Evolutionary conservation across 306 rosid genomes (phyloP), one percentile per base, ranked within the genome.

Genomic region (Oemleria cerasiformis): DNA sequence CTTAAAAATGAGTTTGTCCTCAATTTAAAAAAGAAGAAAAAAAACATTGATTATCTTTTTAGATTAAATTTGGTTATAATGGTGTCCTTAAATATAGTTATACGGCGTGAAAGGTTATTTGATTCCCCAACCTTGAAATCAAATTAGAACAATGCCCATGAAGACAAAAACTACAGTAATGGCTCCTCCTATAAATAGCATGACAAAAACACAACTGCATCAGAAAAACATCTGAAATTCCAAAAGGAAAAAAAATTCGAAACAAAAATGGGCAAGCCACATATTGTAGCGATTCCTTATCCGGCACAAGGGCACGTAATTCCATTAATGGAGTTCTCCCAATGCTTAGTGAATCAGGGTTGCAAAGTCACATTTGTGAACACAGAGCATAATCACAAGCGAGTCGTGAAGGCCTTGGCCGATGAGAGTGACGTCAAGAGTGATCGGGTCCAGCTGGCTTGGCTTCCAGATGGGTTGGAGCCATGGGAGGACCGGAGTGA

Each of bases 271-370:
- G 59, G 65, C 4, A 77, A n/a, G 3, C 69, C 72, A n/a, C 92
- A 85, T 53, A 73, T 84, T 13, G 20, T 86, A n/a, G 89, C 78
- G 49, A 21, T 88, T 19, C 95, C 95, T 73, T 84, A 65, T 67
- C 90, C 92, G 3, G 96, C 69, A 34, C 97, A 88, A 85, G 97
- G 97, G 30, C 97, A 91, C 80, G 91, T 87, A 67, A 82, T 85
- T 72, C 96, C 96, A 16, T 43, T 91, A 17, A 82, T 88, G 83
- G 89, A 87, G 47, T 25, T 88, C 19, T 86, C 86, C 0, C 71
- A 77, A 34, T 17, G 76, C 84, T 75, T 91, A 41, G 84, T 25
- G 19, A 71, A 80, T 55, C 83, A 87, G 0, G 91, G 87, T 15
- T 77, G 85, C 75, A 81, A 78, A 59, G 77, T 91, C 76, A 86